Evolutionary conservation across 116 monocot genomes (phyloP).

Genomic region (Trichopus zeylanicus): DNA sequence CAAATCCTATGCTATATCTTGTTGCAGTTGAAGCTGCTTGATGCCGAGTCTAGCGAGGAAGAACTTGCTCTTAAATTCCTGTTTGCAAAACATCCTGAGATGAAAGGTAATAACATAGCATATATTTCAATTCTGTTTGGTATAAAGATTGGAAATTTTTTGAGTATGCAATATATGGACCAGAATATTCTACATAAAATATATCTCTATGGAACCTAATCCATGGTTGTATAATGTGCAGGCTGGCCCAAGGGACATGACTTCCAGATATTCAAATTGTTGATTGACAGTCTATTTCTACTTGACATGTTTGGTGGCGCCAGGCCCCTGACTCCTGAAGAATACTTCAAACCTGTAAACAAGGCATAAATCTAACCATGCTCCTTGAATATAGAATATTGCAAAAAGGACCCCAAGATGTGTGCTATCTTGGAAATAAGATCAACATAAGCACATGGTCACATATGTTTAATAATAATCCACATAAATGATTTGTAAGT

Average conservation of each 20-base stretch:
- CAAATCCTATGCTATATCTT: neutral
- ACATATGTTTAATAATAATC: too few species aligned
- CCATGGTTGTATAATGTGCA: slow-evolving; percentile 15
- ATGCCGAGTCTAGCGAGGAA: slow-evolving; percentile 32
- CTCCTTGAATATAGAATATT: too few species aligned
- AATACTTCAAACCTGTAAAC: slow-evolving; percentile 49
- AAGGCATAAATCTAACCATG: slow-evolving; percentile 10
- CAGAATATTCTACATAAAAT: too few species aligned
- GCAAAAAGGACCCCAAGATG: too few species aligned
- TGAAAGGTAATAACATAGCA: slow-evolving; percentile 30
- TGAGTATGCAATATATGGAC: too few species aligned
- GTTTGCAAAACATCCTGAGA: slow-evolving; percentile 62
- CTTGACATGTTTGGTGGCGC: slow-evolving; percentile 87
- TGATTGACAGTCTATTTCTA: slow-evolving; percentile 66
- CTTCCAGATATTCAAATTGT: slow-evolving; percentile 67
- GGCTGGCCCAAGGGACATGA: slow-evolving; percentile 74
- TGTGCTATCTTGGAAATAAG: too few species aligned
- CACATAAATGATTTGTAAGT: too few species aligned
- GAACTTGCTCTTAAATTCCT: slow-evolving; percentile 36
- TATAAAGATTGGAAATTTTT: neutral
- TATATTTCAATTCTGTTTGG: neutral
- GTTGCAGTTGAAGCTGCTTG: slow-evolving; percentile 46
- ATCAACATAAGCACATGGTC: too few species aligned
- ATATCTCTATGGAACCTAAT: neutral
- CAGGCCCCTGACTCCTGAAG: slow-evolving; percentile 43